phyloP scores from a whole-genome alignment of 352 stramenopile genomes.

The Peronospora destructor region DNA sequence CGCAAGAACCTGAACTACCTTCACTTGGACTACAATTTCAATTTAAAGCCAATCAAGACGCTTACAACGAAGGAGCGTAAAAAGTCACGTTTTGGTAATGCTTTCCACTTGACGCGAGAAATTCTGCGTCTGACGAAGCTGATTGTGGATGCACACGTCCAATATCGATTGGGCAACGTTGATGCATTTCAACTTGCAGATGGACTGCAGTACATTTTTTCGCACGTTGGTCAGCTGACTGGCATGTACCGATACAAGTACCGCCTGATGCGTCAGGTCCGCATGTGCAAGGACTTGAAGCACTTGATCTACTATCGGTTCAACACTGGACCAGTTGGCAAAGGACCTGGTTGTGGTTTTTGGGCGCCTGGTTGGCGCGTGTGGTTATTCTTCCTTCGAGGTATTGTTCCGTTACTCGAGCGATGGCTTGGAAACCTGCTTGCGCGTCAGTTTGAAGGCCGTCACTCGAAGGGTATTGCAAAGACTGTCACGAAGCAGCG shows the following conservation, averaged over 20 bases:
- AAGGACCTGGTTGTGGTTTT: conserved; percentile 98
- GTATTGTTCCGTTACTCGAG: conserved; percentile 97
- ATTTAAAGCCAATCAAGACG: conserved; percentile 99
- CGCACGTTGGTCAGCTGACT: conserved; percentile 98
- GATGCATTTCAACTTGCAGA: conserved; percentile 99
- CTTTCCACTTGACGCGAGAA: conserved; percentile 94
- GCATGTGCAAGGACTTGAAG: conserved; percentile 99
- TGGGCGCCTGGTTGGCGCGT: conserved; percentile 99
- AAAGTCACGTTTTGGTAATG: conserved; percentile 96
- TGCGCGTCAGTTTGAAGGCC: conserved; percentile 98
- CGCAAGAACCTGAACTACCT: conserved; percentile 99
- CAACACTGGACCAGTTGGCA: conserved; percentile 99
- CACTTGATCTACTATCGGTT: conserved; percentile 99
- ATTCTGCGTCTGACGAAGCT: conserved; percentile 99
- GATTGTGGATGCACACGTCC: conserved; percentile 99
- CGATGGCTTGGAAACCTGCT: conserved; percentile 98
- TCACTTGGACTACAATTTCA: conserved; percentile 99
- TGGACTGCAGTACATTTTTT: conserved; percentile 99
- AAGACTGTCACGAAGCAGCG: conserved; percentile 99
- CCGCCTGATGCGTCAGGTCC: conserved; percentile 93
- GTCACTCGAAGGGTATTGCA: conserved; percentile 96
- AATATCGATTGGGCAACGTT: conserved; percentile 99
- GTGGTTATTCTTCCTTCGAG: conserved; percentile 99
- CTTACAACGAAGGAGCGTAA: conserved; percentile 99
- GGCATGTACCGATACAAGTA: conserved; percentile 99